A percentile compares a stretch with the other conserved stretches of the same genome.
Conservation (phyloP, 441 rosid genomes). For the Capsella rubella region DNA sequence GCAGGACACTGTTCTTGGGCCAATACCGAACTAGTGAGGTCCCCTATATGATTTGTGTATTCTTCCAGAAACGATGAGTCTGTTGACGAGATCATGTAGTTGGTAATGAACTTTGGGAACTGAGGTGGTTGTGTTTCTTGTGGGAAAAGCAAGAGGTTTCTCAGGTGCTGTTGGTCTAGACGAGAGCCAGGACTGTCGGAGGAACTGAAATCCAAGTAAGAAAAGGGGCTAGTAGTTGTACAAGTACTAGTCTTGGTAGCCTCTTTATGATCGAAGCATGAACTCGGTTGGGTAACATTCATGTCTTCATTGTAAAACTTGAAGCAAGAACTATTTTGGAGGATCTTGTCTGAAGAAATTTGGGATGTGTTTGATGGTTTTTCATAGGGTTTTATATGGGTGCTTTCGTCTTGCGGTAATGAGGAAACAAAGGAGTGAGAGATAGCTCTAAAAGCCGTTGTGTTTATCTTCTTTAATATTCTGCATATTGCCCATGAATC, state of each 20-base stretch:
- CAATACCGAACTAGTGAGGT: conserved; percentile 8
- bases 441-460: conserved; percentile 62
- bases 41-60: conserved; percentile 10
- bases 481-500: conserved; percentile 89
- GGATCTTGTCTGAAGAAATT: conserved; percentile 15
- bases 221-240: conserved; percentile 31
- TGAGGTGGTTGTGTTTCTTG: conserved; percentile 40
- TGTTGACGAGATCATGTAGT: conserved; percentile 26
- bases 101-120: neutral
- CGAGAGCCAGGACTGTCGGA: conserved; percentile 40
- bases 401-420: conserved; percentile 41
- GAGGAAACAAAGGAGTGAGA: conserved; percentile 70
- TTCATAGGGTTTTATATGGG: conserved; percentile 28
- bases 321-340: neutral
- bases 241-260: conserved; percentile 2
- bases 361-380: conserved; percentile 37
- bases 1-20: conserved; percentile 35
- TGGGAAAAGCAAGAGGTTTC: conserved; percentile 49
- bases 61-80: neutral
- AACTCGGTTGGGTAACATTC: too few species aligned
- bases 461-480: conserved; percentile 80
- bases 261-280: too few species aligned
- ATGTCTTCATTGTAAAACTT: neutral
- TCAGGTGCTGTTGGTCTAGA: conserved; percentile 45
- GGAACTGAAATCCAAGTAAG: conserved; percentile 44